These are phyloP conservation scores for Penicillium brasilianum DNA, from an alignment of 2,329 filamentous ascomycete genomes.

Conservation along the genomic window DNA sequence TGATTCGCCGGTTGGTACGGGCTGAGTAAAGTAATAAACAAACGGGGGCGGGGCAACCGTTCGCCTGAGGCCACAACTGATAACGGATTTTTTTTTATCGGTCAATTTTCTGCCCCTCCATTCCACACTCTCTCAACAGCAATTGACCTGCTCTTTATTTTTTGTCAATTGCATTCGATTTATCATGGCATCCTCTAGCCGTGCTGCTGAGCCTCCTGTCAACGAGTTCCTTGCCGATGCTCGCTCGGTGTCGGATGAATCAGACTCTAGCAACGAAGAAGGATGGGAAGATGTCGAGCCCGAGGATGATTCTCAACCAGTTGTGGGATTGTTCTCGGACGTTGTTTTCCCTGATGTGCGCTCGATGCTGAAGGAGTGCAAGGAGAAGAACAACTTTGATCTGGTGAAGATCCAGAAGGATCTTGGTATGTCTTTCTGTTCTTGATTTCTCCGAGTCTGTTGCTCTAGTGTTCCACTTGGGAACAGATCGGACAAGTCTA, in stretches of 20 bases:
- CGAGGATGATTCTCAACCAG: constrained; percentile 65
- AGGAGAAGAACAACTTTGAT: constrained; percentile 69
- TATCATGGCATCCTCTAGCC: constrained; percentile 39
- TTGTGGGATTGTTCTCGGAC: constrained; percentile 72
- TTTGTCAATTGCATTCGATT: constrained; percentile 9
- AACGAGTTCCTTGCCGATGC: constrained; percentile 35
- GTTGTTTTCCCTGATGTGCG: constrained; percentile 67
- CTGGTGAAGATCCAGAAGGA: constrained; percentile 64
- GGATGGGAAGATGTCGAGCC: constrained; percentile 65
- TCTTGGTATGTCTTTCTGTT: constrained; percentile 47
- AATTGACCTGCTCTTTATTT: constrained; percentile 2
- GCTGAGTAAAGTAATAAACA: constrained; percentile 29
- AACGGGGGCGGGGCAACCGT: constrained; percentile 34
- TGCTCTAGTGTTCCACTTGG: neutral
- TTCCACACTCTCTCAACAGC: neutral
- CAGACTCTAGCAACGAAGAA: constrained; percentile 57
- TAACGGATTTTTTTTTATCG: constrained; percentile 34
- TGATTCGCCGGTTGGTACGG: constrained; percentile 7
- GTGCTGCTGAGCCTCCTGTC: constrained; percentile 24
- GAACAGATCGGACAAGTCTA: neutral
- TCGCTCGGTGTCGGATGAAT: constrained; percentile 45
- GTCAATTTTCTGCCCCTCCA: constrained; percentile 30
- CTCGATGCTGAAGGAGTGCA: constrained; percentile 72
- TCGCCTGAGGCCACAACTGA: constrained; percentile 30
- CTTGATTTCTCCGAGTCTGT: constrained; percentile 5